phyloP scores from a whole-genome alignment of 192 early-diverging fungal species.

The Gonapodya prolifera region DNA sequence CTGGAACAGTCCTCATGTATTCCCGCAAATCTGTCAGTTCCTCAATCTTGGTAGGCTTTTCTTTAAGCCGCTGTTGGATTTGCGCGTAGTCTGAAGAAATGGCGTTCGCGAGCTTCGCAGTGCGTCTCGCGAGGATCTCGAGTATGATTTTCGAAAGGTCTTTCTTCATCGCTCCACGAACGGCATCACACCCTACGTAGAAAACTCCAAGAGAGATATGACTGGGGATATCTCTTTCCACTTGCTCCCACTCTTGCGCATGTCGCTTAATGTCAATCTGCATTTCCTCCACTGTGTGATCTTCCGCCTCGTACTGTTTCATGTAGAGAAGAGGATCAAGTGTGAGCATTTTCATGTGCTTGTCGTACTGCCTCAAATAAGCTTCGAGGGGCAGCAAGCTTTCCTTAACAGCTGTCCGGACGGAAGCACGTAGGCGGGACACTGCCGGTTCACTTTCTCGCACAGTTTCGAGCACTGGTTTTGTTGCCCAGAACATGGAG shows the following conservation, averaged over 20 bases:
- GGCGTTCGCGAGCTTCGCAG: conserved; percentile 23
- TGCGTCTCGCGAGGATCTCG: conserved; percentile 27
- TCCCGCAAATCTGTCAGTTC: conserved; percentile 43
- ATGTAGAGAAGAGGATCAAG: conserved; percentile 20
- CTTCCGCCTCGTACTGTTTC: conserved; percentile 33
- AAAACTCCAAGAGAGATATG: conserved; percentile 41
- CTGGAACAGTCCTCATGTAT: conserved; percentile 43
- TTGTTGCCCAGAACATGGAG: conserved; percentile 47
- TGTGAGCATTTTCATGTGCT: conserved; percentile 34
- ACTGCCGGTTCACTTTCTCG: conserved; percentile 26
- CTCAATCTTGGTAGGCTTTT: conserved; percentile 42
- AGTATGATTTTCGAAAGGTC: conserved; percentile 40
- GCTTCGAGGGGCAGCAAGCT: conserved; percentile 26
- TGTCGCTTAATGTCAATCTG: conserved; percentile 33
- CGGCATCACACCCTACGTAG: conserved; percentile 38
- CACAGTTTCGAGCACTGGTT: conserved; percentile 34
- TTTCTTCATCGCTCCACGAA: conserved; percentile 34
- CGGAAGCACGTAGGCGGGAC: conserved; percentile 14
- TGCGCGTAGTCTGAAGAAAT: conserved; percentile 28
- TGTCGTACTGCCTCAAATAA: conserved; percentile 35
- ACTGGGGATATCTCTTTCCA: conserved; percentile 44
- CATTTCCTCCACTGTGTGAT: conserved; percentile 41
- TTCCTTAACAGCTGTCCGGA: conserved; percentile 19
- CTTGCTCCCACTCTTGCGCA: conserved; percentile 38
- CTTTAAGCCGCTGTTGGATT: conserved; percentile 33